Conservation (phyloP, 1,284 basidiomycete genomes). For the Ceratobasidium sp. region DNA sequence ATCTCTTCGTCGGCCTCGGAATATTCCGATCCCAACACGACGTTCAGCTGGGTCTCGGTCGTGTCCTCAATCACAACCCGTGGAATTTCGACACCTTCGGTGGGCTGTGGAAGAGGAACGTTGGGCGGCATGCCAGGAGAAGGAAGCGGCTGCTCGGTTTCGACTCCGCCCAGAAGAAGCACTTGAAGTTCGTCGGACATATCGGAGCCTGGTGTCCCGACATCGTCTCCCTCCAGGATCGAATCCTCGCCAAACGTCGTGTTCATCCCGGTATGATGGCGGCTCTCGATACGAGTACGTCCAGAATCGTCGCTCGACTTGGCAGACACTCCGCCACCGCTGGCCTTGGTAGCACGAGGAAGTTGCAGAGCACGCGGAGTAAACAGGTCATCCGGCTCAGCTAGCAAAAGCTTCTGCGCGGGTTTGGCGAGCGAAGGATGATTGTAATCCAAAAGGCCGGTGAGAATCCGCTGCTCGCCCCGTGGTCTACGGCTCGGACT, state of each 20-base stretch:
- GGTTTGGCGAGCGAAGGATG: constrained; percentile 4
- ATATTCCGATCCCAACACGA: neutral
- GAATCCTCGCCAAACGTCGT: constrained; percentile 54
- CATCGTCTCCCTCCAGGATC: constrained; percentile 68
- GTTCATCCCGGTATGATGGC: constrained; percentile 35
- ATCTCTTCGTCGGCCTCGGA: constrained; percentile 34
- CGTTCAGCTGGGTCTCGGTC: constrained; percentile 4
- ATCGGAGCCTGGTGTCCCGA: constrained; percentile 69
- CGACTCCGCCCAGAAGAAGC: constrained; percentile 68
- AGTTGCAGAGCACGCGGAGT: neutral
- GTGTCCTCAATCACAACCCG: constrained; percentile 34
- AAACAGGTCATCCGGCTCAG: neutral
- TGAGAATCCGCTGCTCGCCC: constrained; percentile 2
- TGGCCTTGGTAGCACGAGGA: neutral
- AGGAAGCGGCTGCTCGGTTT: constrained; percentile 56
- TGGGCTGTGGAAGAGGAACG: constrained; percentile 11
- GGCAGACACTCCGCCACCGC: neutral
- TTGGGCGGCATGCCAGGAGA: constrained; percentile 34
- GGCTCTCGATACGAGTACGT: constrained; percentile 24
- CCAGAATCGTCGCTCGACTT: constrained; percentile 55
- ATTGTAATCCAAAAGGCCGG: constrained; percentile 21
- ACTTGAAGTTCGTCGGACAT: constrained; percentile 79
- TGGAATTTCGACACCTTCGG: neutral
- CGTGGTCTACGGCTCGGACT: constrained; percentile 15
- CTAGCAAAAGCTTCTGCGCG: too few species aligned